phyloP scores from a whole-genome alignment of 1,284 basidiomycete species.

The Entoloma clypeatum region DNA sequence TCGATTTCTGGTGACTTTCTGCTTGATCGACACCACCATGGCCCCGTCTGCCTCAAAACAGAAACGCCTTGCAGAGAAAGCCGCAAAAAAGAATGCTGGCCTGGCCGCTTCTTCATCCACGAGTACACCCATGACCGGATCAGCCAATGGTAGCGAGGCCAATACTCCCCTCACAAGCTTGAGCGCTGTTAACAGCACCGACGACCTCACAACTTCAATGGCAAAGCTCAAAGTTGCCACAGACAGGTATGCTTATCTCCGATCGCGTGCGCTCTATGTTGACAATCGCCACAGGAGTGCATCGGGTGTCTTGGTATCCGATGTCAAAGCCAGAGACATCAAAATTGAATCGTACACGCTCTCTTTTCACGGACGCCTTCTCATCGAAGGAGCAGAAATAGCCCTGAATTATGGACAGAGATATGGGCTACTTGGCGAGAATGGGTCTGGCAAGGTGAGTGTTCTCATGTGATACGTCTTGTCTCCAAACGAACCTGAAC shows the following conservation, averaged over 20 bases:
- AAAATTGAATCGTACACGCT: conserved; percentile 96
- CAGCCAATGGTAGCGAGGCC: conserved; percentile 54
- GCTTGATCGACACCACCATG: conserved; percentile 39
- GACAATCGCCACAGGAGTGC: conserved; percentile 60
- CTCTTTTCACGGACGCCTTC: conserved; percentile 94
- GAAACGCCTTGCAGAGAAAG: conserved; percentile 87
- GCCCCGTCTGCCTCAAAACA: conserved; percentile 78
- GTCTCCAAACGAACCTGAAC: conserved; percentile 2
- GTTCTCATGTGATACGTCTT: conserved; percentile 10
- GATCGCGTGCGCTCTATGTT: conserved; percentile 8
- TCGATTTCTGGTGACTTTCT: conserved; percentile 17
- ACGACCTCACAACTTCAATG: conserved; percentile 80
- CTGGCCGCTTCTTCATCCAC: conserved; percentile 54
- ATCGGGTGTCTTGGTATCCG: conserved; percentile 89
- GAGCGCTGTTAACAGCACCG: conserved; percentile 70
- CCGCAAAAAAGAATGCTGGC: conserved; percentile 71
- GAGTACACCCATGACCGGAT: conserved; percentile 66
- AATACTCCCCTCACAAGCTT: conserved; percentile 79
- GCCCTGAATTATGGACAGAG: conserved; percentile 96
- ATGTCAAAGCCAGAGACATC: conserved; percentile 91
- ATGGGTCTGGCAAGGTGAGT: conserved; percentile 94
- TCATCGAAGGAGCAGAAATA: conserved; percentile 88
- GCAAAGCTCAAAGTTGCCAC: conserved; percentile 85
- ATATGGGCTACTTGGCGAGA: conserved; percentile 95
- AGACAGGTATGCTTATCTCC: conserved; percentile 58